A percentile compares a stretch with the other conserved stretches of the same genome.
Evolutionary conservation across 2,329 filamentous ascomycete species (phyloP).

Genomic region (Cladosporium halotolerans): DNA sequence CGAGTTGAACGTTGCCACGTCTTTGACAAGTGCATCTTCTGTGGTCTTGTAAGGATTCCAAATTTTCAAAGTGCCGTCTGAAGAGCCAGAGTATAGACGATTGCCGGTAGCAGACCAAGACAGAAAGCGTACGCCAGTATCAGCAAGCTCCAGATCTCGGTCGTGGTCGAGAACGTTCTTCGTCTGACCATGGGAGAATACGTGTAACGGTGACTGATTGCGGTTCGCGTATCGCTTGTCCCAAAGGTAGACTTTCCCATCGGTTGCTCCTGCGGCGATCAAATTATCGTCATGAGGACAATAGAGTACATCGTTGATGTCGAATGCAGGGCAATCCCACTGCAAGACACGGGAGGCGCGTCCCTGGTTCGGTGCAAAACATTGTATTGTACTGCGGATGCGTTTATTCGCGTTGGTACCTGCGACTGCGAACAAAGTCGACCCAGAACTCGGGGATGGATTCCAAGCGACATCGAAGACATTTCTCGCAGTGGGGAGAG

Average conservation of each 20-base stretch:
- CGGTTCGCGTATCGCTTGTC: constrained; percentile 42
- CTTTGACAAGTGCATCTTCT: constrained; percentile 46
- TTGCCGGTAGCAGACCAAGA: constrained; percentile 50
- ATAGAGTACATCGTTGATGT: constrained; percentile 54
- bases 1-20: constrained; percentile 44
- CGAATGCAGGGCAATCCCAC: constrained; percentile 51
- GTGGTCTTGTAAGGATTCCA: constrained; percentile 52
- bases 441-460: constrained; percentile 32
- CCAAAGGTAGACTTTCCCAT: constrained; percentile 56
- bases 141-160: constrained; percentile 42
- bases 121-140: constrained; percentile 53
- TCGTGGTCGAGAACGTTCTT: constrained; percentile 43
- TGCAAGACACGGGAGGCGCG: constrained; percentile 35
- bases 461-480: constrained; percentile 57
- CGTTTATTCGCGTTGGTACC: constrained; percentile 36
- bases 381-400: constrained; percentile 45
- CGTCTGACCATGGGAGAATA: constrained; percentile 46
- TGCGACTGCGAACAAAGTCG: constrained; percentile 48
- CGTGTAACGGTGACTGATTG: constrained; percentile 41
- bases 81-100: constrained; percentile 54
- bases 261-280: constrained; percentile 54
- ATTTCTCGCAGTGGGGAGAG: constrained; percentile 45
- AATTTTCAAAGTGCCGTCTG: constrained; percentile 53
- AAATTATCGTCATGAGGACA: constrained; percentile 44
- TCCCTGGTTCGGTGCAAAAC: constrained; percentile 42